phyloP scores from a whole-genome alignment of 2,329 filamentous ascomycete species.

The Cladophialophora exuberans region DNA sequence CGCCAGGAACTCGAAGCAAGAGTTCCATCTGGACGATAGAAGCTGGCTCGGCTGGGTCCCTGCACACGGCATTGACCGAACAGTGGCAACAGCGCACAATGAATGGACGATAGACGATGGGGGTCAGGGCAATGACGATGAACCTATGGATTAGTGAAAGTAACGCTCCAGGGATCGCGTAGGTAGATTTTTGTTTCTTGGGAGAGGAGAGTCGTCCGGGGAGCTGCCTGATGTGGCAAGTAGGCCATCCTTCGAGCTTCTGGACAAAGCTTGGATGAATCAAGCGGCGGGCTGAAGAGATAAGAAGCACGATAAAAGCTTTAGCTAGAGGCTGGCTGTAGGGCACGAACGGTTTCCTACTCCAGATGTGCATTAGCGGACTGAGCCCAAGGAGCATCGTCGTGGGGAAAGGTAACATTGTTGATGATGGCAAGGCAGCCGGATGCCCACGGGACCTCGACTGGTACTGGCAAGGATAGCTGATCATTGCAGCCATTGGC shows the following conservation, averaged over 20 bases:
- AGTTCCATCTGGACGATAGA: conserved; percentile 8
- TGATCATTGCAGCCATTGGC: too few species aligned
- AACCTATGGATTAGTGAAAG: not conserved
- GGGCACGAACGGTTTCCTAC: not conserved
- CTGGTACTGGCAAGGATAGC: too few species aligned
- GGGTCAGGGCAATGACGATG: not conserved
- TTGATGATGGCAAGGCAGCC: too few species aligned
- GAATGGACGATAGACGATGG: not conserved
- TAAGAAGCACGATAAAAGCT: conserved; percentile 7
- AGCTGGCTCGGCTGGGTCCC: conserved; percentile 4
- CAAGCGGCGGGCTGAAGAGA: conserved; percentile 8
- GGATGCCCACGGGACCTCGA: not conserved
- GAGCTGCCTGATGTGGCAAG: conserved; percentile 21
- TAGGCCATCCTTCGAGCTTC: conserved; percentile 1
- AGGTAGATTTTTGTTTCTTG: not conserved
- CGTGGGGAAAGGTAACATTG: conserved; percentile 24
- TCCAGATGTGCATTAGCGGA: conserved; percentile 3
- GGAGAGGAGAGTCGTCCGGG: not conserved
- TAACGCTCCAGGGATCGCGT: not conserved
- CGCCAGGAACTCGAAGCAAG: not conserved
- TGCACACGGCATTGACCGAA: conserved; percentile 5
- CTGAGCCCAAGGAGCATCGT: not conserved
- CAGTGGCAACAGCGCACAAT: not conserved
- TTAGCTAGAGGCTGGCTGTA: not conserved
- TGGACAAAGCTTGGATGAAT: conserved; percentile 1